Base-by-base conservation (phyloP, 345 rosid species). In the Pseudoturritis turrita region DNA sequence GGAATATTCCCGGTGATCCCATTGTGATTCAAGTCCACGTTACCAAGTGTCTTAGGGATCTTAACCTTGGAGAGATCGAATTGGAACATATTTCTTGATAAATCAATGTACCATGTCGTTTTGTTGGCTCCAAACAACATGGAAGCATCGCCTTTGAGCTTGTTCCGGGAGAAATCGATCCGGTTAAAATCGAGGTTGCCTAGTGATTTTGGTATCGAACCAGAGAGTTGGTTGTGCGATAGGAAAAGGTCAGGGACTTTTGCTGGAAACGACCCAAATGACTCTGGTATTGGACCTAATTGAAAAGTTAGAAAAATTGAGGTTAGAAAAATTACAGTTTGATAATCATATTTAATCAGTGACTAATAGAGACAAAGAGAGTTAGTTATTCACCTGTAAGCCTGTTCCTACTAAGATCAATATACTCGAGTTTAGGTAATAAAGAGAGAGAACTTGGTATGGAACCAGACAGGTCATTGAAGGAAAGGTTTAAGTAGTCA, bases 181-280 rank as follows among this genome's bases (percentile, higher is more conserved):
- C 29, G 39, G 17, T 45, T 36, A 21, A 83, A 86, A 54, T 88
- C 80, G 5, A 80, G 51, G 28, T 82, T 78, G 41, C 84, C 85
- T 68, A 89, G 73, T 3, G 91, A 86, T 1, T 70, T 57, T 12
- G 94, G 94, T 40, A 91, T 80, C 10, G 73, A 25, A 25, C 94
- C 94, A 0, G 96, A 74, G 53, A 89, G 88, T 26, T 82, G 81
- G 75, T 91, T 91, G 47, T 91, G 89, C 7, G 94, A 85, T 61
- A 89, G 76, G 76, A 31, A 60, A 18, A 91, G 78, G 10, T 25
- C 63, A 2, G 87, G 84, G 9, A 25, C 53, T 12, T 17, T 19
- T 18, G 75, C 81, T 12, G 17, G 50, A 52, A 89, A 83, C 26
- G 43, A 36, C 0, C 90, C 88, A 45, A 89, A 87, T 33, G 37